These are phyloP conservation scores for Verticillium albo-atrum DNA, from an alignment of 2,329 filamentous ascomycete species.

Conservation along the genomic window DNA sequence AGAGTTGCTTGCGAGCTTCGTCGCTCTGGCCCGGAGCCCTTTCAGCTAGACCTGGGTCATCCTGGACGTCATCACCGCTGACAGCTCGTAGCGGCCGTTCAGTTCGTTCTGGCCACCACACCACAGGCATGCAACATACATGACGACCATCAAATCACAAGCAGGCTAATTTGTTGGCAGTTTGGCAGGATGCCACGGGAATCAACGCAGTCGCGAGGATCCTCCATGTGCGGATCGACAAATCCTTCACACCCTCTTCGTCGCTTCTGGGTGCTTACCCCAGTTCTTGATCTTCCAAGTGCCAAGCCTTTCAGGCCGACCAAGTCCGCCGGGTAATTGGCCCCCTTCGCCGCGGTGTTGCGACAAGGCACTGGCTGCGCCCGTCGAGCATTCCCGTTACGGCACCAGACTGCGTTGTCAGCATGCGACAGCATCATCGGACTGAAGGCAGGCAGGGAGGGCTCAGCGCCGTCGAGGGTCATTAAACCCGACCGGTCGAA, in stretches of 20 bases:
- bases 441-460: too few relatives aligned
- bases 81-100: neutral
- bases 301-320: neutral
- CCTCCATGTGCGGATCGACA: constrained; percentile 13
- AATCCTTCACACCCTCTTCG: constrained; percentile 6
- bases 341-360: neutral
- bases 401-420: neutral
- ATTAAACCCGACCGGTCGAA: too few relatives aligned
- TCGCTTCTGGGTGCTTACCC: constrained; percentile 5
- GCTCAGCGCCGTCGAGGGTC: too few relatives aligned
- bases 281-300: neutral
- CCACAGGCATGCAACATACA: neutral
- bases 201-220: neutral
- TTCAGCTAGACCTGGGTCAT: neutral
- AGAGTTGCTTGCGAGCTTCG: neutral
- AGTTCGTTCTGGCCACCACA: neutral
- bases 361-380: neutral
- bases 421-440: too few relatives aligned
- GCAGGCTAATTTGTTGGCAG: too few relatives aligned
- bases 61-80: neutral
- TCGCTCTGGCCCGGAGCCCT: neutral
- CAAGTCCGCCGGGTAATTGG: neutral
- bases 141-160: neutral
- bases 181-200: too few relatives aligned
- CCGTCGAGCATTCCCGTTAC: neutral